Conservation (phyloP, 257 asterid genomes). For the Vinca minor region DNA sequence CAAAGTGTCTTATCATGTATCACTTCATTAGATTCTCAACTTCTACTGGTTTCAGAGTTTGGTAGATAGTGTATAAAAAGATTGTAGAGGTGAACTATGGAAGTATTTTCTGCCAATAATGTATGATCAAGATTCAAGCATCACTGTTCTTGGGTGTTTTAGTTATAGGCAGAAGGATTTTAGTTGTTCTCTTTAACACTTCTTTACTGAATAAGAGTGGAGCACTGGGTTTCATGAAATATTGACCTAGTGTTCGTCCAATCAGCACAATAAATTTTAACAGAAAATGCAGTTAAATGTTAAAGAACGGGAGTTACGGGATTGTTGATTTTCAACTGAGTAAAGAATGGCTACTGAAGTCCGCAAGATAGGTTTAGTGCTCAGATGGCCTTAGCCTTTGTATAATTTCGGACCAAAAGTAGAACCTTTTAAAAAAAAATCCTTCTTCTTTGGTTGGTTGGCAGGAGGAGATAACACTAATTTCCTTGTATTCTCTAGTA, state of each 20-base stretch:
- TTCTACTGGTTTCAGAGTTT: background rate
- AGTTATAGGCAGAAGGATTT: background rate
- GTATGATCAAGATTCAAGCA: background rate
- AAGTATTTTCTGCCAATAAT: background rate
- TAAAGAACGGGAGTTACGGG: too few species aligned
- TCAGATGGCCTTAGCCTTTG: background rate
- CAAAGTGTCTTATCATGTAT: background rate
- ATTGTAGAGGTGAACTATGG: background rate
- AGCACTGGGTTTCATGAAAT: background rate
- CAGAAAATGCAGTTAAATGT: background rate
- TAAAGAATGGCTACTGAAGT: background rate
- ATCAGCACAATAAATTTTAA: background rate
- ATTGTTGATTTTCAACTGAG: background rate
- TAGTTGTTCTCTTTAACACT: background rate
- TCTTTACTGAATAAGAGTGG: too few species aligned
- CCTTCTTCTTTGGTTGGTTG: background rate
- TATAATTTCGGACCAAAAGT: background rate
- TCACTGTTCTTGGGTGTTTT: background rate
- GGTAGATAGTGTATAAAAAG: background rate
- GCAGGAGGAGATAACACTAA: background rate
- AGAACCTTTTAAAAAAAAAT: background rate
- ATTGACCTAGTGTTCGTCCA: too few species aligned
- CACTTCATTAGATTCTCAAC: background rate
- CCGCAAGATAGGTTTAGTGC: background rate
- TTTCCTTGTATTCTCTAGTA: constrained; percentile 4